Percentiles rank a stretch among this genome's conserved stretches.
Conservation (phyloP, 129 eudicot genomes). For the Silybum marianum region DNA sequence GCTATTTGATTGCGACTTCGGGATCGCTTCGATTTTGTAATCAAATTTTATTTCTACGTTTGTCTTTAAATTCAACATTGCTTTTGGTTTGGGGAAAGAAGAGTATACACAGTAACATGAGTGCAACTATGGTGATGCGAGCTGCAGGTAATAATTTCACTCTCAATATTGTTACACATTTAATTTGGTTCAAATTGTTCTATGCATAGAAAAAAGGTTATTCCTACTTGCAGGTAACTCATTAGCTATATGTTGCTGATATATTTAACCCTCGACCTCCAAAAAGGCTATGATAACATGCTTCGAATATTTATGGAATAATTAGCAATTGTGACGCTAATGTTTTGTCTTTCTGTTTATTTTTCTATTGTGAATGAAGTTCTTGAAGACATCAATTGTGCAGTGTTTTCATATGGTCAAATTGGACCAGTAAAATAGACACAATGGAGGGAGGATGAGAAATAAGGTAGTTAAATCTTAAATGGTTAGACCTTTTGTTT, state of each 20-base stretch:
- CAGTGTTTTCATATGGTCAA: slow-evolving; percentile 89
- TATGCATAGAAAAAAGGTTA: too few relatives aligned
- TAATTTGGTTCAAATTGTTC: not conserved
- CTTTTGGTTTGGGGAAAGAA: slow-evolving; percentile 10
- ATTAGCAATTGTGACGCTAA: too few relatives aligned
- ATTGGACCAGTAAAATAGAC: slow-evolving; percentile 85
- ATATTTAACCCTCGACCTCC: too few relatives aligned
- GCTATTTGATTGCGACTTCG: not conserved
- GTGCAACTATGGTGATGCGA: slow-evolving; percentile 31
- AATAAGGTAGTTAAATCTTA: slow-evolving; percentile 52
- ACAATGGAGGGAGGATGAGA: slow-evolving; percentile 92
- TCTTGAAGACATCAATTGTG: slow-evolving; percentile 84
- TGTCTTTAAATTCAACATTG: not conserved
- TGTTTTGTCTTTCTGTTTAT: not conserved
- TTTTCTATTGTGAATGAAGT: slow-evolving; percentile 75
- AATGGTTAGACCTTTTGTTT: not conserved
- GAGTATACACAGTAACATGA: slow-evolving; percentile 1
- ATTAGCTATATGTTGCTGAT: too few relatives aligned
- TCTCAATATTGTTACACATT: slow-evolving; percentile 8
- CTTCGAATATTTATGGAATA: too few relatives aligned
- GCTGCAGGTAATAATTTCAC: slow-evolving; percentile 13
- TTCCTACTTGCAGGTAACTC: too few relatives aligned
- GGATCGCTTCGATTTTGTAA: not conserved
- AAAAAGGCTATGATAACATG: too few relatives aligned
- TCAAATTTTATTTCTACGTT: not conserved